phyloP scores from a whole-genome alignment of 768 basidiomycete genomes.

The Megacollybia marginata region DNA sequence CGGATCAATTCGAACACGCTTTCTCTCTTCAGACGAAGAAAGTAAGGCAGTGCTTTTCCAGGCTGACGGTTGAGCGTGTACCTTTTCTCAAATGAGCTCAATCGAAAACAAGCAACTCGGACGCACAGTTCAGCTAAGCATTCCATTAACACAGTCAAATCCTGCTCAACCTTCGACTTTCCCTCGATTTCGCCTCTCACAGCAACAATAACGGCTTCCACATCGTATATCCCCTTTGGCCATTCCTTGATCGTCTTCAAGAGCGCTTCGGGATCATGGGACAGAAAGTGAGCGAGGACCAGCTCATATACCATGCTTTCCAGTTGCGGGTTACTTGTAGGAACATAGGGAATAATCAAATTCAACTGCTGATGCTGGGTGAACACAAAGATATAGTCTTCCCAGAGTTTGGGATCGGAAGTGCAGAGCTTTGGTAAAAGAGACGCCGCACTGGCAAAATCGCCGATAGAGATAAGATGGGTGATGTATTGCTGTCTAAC shows the following conservation, averaged over 20 bases:
- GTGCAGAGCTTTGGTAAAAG: constrained; percentile 83
- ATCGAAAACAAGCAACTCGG: not conserved
- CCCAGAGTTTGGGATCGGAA: constrained; percentile 79
- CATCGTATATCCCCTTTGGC: constrained; percentile 89
- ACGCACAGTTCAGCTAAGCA: constrained; percentile 84
- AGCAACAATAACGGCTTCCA: constrained; percentile 81
- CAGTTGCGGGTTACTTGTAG: constrained; percentile 74
- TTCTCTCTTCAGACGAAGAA: constrained; percentile 75
- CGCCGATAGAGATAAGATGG: constrained; percentile 55
- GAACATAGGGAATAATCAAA: constrained; percentile 87
- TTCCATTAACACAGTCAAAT: constrained; percentile 75
- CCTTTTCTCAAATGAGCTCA: constrained; percentile 29
- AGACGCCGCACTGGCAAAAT: constrained; percentile 72
- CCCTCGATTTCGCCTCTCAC: constrained; percentile 77
- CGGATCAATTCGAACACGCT: constrained; percentile 93
- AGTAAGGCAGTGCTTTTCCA: constrained; percentile 89
- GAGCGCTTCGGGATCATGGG: constrained; percentile 70
- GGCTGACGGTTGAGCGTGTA: constrained; percentile 86
- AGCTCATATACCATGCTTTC: constrained; percentile 89
- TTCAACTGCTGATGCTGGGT: constrained; percentile 74
- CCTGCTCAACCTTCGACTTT: constrained; percentile 30
- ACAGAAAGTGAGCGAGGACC: constrained; percentile 82
- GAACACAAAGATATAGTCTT: constrained; percentile 91
- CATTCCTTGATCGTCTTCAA: constrained; percentile 77
- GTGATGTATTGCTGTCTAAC: constrained; percentile 87